Evolutionary conservation across 768 basidiomycete genomes (phyloP).

Genomic region (Dacryopinax primogenitus): DNA sequence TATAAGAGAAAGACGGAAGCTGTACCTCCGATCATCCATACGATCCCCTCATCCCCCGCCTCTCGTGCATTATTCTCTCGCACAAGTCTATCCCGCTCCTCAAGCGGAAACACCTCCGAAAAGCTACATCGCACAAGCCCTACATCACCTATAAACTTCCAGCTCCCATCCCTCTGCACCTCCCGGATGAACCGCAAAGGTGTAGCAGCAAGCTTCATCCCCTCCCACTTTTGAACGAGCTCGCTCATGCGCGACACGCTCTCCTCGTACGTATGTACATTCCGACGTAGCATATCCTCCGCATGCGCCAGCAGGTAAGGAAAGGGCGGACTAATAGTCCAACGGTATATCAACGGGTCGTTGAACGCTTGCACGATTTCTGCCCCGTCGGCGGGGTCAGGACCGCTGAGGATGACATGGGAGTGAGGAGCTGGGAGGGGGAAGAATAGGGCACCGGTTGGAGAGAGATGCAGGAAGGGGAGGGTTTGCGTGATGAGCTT

Average conservation of each 20-base stretch:
- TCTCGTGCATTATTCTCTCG: slow-evolving; percentile 33
- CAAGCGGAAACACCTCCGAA: neutral
- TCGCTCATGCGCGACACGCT: neutral
- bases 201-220: neutral
- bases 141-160: neutral
- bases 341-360: slow-evolving; percentile 36
- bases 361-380: slow-evolving; percentile 34
- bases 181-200: slow-evolving; percentile 2
- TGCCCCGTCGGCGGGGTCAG: slow-evolving; percentile 31
- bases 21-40: slow-evolving; percentile 53
- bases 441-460: slow-evolving; percentile 37
- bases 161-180: neutral
- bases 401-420: slow-evolving; percentile 49
- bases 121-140: neutral
- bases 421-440: slow-evolving; percentile 40
- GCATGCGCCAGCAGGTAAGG: slow-evolving; percentile 41
- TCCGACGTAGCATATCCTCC: neutral
- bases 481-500: neutral
- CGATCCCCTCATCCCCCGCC: slow-evolving; percentile 41
- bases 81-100: slow-evolving; percentile 13
- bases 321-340: slow-evolving; percentile 38
- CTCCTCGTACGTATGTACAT: neutral
- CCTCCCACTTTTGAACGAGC: neutral
- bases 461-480: neutral
- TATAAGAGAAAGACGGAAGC: neutral